phyloP scores from a whole-genome alignment of 2,329 filamentous ascomycete genomes.

The Penicillium janthinellum region DNA sequence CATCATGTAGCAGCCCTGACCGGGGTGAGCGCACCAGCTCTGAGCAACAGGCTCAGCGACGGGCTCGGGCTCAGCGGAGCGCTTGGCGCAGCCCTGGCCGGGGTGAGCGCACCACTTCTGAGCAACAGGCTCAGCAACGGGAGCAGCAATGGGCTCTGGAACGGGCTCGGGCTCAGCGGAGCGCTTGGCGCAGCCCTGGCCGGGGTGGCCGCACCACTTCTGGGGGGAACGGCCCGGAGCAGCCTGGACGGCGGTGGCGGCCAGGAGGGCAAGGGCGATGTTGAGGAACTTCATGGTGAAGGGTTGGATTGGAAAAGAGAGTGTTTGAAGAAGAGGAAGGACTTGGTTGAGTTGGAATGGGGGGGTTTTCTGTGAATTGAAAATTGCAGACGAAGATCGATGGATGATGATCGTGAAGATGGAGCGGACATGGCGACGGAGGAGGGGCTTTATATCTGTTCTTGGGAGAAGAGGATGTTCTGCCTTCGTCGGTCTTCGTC shows the following conservation, averaged over 20 bases:
- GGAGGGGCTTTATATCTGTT: constrained; percentile 4
- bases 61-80: constrained; percentile 26
- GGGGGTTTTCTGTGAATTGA: not conserved
- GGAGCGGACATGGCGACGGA: not conserved
- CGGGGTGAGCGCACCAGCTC: constrained; percentile 34
- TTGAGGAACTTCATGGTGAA: constrained; percentile 53
- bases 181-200: constrained; percentile 34
- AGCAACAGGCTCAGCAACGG: constrained; percentile 34
- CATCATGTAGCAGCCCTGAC: constrained; percentile 32
- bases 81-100: constrained; percentile 34
- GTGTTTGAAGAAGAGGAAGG: constrained; percentile 7
- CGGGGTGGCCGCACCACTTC: constrained; percentile 34
- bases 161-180: constrained; percentile 28
- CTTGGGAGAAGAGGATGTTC: not conserved
- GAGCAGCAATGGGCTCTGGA: constrained; percentile 35
- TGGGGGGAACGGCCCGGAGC: constrained; percentile 25
- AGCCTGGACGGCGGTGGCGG: constrained; percentile 39
- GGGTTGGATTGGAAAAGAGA: constrained; percentile 12
- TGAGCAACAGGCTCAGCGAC: constrained; percentile 35
- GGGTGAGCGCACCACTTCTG: constrained; percentile 35
- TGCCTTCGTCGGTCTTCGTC: not conserved
- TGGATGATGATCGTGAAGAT: constrained; percentile 2
- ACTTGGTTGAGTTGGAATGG: constrained; percentile 7
- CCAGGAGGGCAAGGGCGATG: constrained; percentile 46
- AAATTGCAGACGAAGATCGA: constrained; percentile 16